These are phyloP conservation scores for Mycena sp. DNA, from an alignment of 1,284 basidiomycete genomes.

Conservation along the genomic window DNA sequence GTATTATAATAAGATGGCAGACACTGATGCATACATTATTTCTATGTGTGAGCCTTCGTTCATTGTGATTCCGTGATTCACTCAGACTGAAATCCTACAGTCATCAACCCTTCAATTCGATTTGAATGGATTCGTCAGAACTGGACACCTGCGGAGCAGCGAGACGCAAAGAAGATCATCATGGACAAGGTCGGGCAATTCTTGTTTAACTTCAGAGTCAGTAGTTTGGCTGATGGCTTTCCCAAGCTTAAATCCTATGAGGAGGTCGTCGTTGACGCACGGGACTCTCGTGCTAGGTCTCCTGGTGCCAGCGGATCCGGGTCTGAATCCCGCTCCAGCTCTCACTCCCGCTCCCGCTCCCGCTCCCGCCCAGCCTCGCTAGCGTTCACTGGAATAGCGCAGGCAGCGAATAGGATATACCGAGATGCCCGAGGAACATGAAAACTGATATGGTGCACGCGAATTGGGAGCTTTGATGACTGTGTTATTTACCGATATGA, in stretches of 20 bases:
- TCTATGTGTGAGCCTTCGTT: not conserved
- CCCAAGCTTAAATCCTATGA: conserved; percentile 2
- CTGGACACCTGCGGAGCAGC: not conserved
- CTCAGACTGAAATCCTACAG: not conserved
- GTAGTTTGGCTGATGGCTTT: not conserved
- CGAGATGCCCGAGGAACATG: too few relatives aligned
- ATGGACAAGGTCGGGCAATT: not conserved
- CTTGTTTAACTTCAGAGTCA: not conserved
- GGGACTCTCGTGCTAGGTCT: not conserved
- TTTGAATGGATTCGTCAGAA: not conserved
- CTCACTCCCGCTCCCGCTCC: too few relatives aligned
- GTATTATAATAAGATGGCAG: conserved; percentile 8
- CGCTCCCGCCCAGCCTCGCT: not conserved
- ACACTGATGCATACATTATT: conserved; percentile 1
- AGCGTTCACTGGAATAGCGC: not conserved
- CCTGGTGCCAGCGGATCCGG: too few relatives aligned
- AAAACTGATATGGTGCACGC: too few relatives aligned
- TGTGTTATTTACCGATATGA: too few relatives aligned
- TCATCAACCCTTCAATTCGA: not conserved
- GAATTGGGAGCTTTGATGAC: too few relatives aligned
- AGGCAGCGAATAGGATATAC: too few relatives aligned
- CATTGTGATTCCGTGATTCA: not conserved
- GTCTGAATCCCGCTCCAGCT: not conserved
- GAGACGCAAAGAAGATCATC: conserved; percentile 1
- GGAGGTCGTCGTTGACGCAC: not conserved